Evolutionary conservation across 305 asterid species (phyloP).

Genomic region (Coffea humblotiana): DNA sequence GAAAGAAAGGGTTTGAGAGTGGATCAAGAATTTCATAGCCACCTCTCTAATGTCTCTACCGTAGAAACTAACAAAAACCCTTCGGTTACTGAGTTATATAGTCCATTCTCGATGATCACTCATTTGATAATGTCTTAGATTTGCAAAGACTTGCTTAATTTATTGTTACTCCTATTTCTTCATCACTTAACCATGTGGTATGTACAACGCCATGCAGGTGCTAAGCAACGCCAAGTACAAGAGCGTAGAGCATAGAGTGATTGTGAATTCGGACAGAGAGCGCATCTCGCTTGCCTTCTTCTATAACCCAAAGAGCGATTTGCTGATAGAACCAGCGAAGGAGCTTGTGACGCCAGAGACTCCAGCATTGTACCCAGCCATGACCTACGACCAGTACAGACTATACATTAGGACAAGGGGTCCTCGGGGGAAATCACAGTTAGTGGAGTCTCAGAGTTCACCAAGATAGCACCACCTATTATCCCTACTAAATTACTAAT

Average conservation of each 20-base stretch:
- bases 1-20: too few species aligned
- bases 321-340: conserved; percentile 52
- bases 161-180: not conserved
- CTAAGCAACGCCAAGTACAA: conserved; percentile 67
- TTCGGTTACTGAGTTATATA: not conserved
- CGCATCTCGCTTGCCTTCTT: conserved; percentile 71
- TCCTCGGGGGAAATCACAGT: conserved; percentile 76
- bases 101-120: not conserved
- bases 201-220: conserved; percentile 28
- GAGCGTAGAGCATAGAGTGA: conserved; percentile 78
- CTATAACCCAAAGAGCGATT: conserved; percentile 71
- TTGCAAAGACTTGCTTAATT: not conserved
- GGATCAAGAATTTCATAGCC: too few species aligned
- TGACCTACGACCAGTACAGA: conserved; percentile 68
- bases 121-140: not conserved
- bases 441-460: conserved; percentile 40
- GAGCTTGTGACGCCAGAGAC: conserved; percentile 47
- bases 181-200: too few species aligned
- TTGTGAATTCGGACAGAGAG: conserved; percentile 56
- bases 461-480: not conserved
- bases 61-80: not conserved
- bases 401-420: conserved; percentile 79
- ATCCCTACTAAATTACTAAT: not conserved
- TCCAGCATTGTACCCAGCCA: conserved; percentile 57
- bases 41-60: too few species aligned